These are phyloP conservation scores for Hortaea werneckii DNA, from an alignment of 2,329 filamentous ascomycete genomes.

Conservation along the genomic window DNA sequence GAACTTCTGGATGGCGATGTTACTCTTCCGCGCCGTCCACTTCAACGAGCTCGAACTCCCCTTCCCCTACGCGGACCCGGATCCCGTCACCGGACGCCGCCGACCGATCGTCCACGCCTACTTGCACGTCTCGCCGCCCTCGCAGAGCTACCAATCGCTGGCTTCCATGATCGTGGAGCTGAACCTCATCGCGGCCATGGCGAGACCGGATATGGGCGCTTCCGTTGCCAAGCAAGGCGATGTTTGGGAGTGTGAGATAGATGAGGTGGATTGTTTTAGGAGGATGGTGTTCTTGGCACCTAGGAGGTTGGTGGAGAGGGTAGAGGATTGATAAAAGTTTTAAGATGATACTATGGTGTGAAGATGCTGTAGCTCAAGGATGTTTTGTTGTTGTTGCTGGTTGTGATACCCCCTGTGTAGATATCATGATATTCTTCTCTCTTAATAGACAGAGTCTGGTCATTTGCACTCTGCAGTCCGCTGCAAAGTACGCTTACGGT, in stretches of 20 bases:
- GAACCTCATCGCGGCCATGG: conserved; percentile 11
- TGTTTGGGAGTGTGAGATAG: conserved; percentile 36
- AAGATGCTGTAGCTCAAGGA: no score
- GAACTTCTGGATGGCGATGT: conserved; percentile 42
- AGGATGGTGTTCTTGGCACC: conserved; percentile 25
- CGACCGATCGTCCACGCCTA: conserved; percentile 1
- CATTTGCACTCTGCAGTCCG: no score
- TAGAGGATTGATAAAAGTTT: background rate
- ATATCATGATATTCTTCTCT: no score
- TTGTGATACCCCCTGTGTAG: no score
- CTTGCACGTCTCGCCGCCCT: conserved; percentile 4
- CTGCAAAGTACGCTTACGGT: no score
- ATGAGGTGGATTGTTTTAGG: conserved; percentile 26
- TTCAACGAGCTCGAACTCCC: conserved; percentile 43
- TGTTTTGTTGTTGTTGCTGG: no score
- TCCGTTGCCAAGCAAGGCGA: conserved; percentile 29
- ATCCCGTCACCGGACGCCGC: conserved; percentile 8
- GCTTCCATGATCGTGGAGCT: conserved; percentile 11
- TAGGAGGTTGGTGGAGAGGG: conserved; percentile 27
- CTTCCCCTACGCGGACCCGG: background rate
- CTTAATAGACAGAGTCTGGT: no score
- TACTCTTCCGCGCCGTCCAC: conserved; percentile 49
- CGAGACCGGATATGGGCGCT: conserved; percentile 6
- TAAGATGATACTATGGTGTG: no score
- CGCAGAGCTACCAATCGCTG: conserved; percentile 2